Base-by-base conservation (phyloP, 495 filamentous ascomycete species). In the Xylaria curta region DNA sequence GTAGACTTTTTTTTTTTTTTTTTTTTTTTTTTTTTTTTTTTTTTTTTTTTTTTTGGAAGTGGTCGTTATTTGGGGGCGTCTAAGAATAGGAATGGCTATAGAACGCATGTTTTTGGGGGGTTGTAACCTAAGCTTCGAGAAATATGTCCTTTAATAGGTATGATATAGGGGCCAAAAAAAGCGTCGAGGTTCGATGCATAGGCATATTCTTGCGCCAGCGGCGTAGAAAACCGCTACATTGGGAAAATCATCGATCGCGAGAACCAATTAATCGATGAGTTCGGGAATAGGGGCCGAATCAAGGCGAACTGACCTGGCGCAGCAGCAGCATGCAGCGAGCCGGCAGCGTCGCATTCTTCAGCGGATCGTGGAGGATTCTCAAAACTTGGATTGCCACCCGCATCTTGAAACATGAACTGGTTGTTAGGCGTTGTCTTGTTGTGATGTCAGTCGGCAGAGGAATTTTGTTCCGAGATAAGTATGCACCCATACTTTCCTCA, bases 331-430 rank as follows among this genome's bases (percentile, higher is more conserved):
- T 67, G 65, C 65, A 70, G 58, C 58, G 58, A 70, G 26, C 44
- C 46, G 56, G 44, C 44, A 53, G 31, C 42, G 68, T 70, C 31
- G 58, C 68, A 70, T 63, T 70, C 68, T 70, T 51, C 46, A 70
- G 19, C 68, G 68, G 40, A 53, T 31, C 53, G 17, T 61, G 54
- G 54, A 60, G 66, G 54, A 69, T 61, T 26, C 42, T 61, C 17
- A 36, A 31, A 36, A 26, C 38, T 24, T 47, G 40, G 38, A 44
- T 36, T 69, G 24, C 66, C 40, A 36, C 38, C 17, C 9, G 44
- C n/a, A 60, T 69, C 65, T 60, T 69, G 66, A 69, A 69, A 69
- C 66, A 61, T 49, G 53, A 49, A 67, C 9, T 67, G 65, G 65
- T 13, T 5, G 31, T 24, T 31, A 63, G 63, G 28, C 33, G 49